phyloP scores from a whole-genome alignment of 257 asterid species.

The Ocimum tenuiflorum region DNA sequence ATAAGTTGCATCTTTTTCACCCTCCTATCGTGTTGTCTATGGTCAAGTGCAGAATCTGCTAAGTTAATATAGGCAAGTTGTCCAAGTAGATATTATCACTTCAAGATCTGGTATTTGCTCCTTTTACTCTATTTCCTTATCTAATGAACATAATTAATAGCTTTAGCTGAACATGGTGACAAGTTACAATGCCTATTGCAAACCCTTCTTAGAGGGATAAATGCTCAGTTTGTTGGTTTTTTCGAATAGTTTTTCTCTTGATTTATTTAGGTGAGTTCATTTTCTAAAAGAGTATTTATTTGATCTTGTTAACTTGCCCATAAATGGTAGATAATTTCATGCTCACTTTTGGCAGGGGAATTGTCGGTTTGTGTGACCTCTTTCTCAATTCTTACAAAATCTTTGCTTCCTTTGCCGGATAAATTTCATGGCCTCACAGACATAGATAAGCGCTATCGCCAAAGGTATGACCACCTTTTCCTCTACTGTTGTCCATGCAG shows the following conservation, averaged over 20 bases:
- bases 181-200: neutral
- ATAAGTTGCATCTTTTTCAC: too few species aligned
- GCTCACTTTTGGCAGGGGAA: slow-evolving; percentile 52
- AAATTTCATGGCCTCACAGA: slow-evolving; percentile 96
- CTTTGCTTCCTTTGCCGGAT: slow-evolving; percentile 93
- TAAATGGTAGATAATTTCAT: neutral
- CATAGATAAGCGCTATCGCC: slow-evolving; percentile 91
- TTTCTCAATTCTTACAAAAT: slow-evolving; percentile 82
- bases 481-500: neutral
- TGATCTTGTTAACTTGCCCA: neutral
- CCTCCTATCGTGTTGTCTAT: neutral
- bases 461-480: slow-evolving; percentile 46
- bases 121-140: neutral
- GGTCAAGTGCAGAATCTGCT: neutral
- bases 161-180: neutral
- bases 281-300: neutral
- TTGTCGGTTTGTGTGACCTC: slow-evolving; percentile 72
- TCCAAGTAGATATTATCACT: neutral
- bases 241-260: neutral
- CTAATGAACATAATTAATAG: neutral
- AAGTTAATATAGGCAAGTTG: neutral
- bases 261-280: neutral
- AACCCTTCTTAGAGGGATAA: neutral
- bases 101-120: neutral
- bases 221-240: neutral